These are phyloP conservation scores for Candida gorgasii DNA, from an alignment of 805 yeast species.

Conservation along the genomic window DNA sequence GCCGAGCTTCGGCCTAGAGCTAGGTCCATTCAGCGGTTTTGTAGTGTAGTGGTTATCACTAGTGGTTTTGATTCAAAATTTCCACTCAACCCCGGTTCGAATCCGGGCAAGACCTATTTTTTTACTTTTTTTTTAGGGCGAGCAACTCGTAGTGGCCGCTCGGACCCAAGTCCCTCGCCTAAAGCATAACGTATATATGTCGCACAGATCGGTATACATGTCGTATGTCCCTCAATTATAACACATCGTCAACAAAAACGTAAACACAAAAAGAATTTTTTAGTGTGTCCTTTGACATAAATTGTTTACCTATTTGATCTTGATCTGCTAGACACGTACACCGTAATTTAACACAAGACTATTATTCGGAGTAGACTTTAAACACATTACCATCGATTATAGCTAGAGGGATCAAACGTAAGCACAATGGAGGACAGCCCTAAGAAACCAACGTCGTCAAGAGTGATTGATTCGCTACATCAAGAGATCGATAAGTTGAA, in stretches of 20 bases:
- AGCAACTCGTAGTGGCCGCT: not conserved
- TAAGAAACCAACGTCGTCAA: slow-evolving; percentile 24
- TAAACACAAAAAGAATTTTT: slow-evolving; percentile 5
- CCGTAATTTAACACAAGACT: not conserved
- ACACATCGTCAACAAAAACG: slow-evolving; percentile 7
- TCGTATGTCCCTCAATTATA: not conserved
- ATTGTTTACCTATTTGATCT: not conserved
- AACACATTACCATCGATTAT: not conserved
- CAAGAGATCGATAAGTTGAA: slow-evolving; percentile 44
- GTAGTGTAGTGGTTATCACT: slow-evolving; percentile 79
- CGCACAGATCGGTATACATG: not conserved
- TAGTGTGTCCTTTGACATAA: slow-evolving; percentile 2
- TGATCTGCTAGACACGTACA: not conserved
- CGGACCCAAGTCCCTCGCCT: too few species aligned
- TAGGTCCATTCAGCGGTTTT: too few species aligned
- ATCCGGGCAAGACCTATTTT: slow-evolving; percentile 64
- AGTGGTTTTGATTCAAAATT: slow-evolving; percentile 72
- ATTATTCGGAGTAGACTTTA: too few species aligned
- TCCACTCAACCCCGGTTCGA: slow-evolving; percentile 72
- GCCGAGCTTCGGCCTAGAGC: not conserved
- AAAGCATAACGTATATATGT: not conserved
- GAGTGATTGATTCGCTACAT: slow-evolving; percentile 57
- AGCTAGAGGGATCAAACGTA: too few species aligned
- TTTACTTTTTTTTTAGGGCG: slow-evolving; percentile 11
- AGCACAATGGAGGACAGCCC: slow-evolving; percentile 25